Percentiles rank a stretch among this genome's conserved stretches.
phyloP scores from a whole-genome alignment of 1,284 basidiomycete genomes.

The Anthracocystis panici-leucophaei region DNA sequence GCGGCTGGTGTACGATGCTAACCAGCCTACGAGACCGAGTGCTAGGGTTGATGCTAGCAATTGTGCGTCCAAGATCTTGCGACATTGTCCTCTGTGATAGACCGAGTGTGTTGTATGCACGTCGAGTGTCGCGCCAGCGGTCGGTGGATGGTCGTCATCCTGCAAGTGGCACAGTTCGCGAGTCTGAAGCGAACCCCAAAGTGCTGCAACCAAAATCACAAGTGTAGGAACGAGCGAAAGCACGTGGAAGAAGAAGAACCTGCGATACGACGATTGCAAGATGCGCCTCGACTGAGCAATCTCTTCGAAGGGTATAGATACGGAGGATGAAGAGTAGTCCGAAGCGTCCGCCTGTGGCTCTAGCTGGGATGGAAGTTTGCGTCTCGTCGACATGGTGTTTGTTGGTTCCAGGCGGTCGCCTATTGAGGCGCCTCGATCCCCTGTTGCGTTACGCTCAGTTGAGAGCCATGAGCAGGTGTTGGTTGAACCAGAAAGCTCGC shows the following conservation, averaged over 20 bases:
- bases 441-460: not conserved
- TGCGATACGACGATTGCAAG: constrained; percentile 32
- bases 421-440: not conserved
- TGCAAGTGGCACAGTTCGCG: constrained; percentile 43
- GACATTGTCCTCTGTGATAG: constrained; percentile 35
- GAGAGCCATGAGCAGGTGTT: constrained; percentile 4
- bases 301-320: constrained; percentile 25
- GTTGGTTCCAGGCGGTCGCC: not conserved
- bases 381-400: constrained; percentile 4
- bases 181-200: constrained; percentile 21
- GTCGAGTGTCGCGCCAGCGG: not conserved
- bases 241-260: constrained; percentile 31
- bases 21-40: constrained; percentile 43
- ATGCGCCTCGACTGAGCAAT: constrained; percentile 14
- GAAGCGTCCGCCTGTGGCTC: constrained; percentile 12
- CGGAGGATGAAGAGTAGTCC: constrained; percentile 21
- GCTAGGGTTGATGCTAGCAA: constrained; percentile 30
- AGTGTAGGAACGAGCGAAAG: constrained; percentile 33
- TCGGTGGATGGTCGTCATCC: not conserved
- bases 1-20: constrained; percentile 41
- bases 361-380: not conserved
- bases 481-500: not conserved
- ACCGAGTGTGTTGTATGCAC: constrained; percentile 17
- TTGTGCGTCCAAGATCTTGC: constrained; percentile 37
- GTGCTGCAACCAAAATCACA: constrained; percentile 15